Evolutionary conservation across 805 yeast species (phyloP), one percentile per base, ranked within the genome.

Genomic region (Monosporozyma siamensis): DNA sequence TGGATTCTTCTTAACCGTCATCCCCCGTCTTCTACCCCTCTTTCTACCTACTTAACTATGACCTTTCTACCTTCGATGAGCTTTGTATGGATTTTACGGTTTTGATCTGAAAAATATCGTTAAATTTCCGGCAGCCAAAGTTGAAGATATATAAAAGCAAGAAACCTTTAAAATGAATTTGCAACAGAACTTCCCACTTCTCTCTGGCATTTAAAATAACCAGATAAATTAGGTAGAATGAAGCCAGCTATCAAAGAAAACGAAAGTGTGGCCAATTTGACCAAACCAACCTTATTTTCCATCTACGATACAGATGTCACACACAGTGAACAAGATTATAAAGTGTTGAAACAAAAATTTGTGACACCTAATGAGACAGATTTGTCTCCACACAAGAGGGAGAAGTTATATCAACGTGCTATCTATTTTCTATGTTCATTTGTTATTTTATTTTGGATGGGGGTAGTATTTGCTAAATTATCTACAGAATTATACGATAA

Each of bases 401-500:
- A 17, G 5, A 36, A 25, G 10, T 15, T 15, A n/a, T 36, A 25
- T 9, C 39, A 36, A 24, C 50, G 36, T 35, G 8, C 34, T 29
- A 22, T 44, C 35, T 39, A 43, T 44, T n/a, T 43, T 26, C 48
- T 9, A 15, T 44, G 44, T 14, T 51, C 62, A 6, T 17, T 53
- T 4, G 17, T 48, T 2, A 42, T 62, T 2, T 51, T 71, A 27
- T 67, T 74, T 8, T 44, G 61, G 4, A 66, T 72, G 23, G 82
- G 84, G 4, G 70, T 69, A 41, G 50, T 72, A 4, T 77, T 75
- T 58, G 72, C 76, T 48, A 72, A 65, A 45, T 59, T 78, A 34
- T 70, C 77, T 9, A 69, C 65, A 41, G 74, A 75, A 48, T 64
- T 78, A 43, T 75, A 75, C 55, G 72, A 64, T 48, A 70, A 69